Conservation (phyloP, 164 flowering plant species). For the Kalanchoe fedtschenkoi region DNA sequence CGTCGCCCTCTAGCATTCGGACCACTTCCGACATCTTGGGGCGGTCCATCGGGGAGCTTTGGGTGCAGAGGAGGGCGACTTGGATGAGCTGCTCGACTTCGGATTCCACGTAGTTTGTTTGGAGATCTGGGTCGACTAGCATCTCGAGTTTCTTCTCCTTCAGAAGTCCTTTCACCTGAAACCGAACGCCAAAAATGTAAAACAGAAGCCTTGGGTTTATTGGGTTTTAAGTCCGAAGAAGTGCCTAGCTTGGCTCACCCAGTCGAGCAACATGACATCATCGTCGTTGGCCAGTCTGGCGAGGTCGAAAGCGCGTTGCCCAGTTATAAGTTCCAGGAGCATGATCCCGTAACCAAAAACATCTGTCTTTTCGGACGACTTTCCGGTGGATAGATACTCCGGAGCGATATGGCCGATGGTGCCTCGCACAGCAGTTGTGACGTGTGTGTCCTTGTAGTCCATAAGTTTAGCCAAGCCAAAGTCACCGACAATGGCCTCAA, state of each 20-base stretch:
- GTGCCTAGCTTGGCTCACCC: conserved; percentile 47
- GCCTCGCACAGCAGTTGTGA: conserved; percentile 92
- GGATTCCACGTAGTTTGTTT: conserved; percentile 55
- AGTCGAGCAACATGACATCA: conserved; percentile 94
- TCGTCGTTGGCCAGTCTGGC: conserved; percentile 95
- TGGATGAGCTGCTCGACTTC: conserved; percentile 91
- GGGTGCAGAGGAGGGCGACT: conserved; percentile 87
- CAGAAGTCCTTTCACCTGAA: conserved; percentile 84
- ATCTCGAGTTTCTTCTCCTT: conserved; percentile 80
- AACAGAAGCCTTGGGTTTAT: neutral
- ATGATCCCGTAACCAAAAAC: conserved; percentile 92
- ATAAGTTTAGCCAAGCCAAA: conserved; percentile 94
- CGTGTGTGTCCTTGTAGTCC: conserved; percentile 97
- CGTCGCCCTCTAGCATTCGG: conserved; percentile 95
- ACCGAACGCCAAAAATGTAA: neutral
- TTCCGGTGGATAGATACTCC: conserved; percentile 85
- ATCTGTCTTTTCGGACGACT: conserved; percentile 89
- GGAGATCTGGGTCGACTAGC: conserved; percentile 81
- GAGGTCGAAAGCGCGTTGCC: conserved; percentile 90
- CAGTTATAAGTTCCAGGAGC: conserved; percentile 92
- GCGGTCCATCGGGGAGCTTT: conserved; percentile 73
- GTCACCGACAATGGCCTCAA: conserved; percentile 96
- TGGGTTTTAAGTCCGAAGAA: neutral
- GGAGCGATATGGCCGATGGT: conserved; percentile 96
- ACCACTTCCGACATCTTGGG: conserved; percentile 97